Evolutionary conservation across 2,329 filamentous ascomycete species (phyloP).

Genomic region (Uncinocarpus reesii): DNA sequence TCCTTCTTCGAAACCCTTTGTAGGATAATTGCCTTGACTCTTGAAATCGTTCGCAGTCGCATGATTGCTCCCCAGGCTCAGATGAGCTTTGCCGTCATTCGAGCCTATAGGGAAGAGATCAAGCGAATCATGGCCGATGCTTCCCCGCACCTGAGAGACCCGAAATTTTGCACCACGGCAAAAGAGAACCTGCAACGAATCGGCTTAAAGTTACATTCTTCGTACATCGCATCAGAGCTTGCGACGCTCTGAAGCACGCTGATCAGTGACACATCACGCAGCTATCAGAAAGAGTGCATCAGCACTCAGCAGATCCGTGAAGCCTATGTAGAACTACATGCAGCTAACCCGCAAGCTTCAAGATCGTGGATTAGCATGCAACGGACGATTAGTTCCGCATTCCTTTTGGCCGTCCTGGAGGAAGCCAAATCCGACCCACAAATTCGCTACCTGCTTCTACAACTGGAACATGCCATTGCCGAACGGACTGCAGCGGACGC

Average conservation of each 20-base stretch:
- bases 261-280: slow-evolving; percentile 32
- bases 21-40: slow-evolving; percentile 42
- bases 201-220: slow-evolving; percentile 51
- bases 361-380: slow-evolving; percentile 41
- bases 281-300: slow-evolving; percentile 46
- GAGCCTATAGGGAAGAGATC: slow-evolving; percentile 48
- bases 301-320: slow-evolving; percentile 47
- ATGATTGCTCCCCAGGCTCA: slow-evolving; percentile 45
- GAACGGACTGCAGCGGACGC: slow-evolving; percentile 33
- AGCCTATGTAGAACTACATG: slow-evolving; percentile 49
- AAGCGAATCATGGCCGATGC: slow-evolving; percentile 49
- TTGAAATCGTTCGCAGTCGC: slow-evolving; percentile 51
- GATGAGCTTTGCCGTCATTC: slow-evolving; percentile 46
- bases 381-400: slow-evolving; percentile 39
- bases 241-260: no score
- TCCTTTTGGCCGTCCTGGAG: slow-evolving; percentile 38
- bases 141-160: slow-evolving; percentile 48
- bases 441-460: slow-evolving; percentile 32
- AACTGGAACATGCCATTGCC: slow-evolving; percentile 37
- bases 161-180: slow-evolving; percentile 30
- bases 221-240: slow-evolving; percentile 53
- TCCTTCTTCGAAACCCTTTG: slow-evolving; percentile 51
- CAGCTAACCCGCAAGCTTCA: slow-evolving; percentile 34
- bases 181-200: slow-evolving; percentile 50
- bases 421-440: slow-evolving; percentile 35